Conservation (phyloP, 345 rosid genomes). For the Lagerstroemia speciosa region DNA sequence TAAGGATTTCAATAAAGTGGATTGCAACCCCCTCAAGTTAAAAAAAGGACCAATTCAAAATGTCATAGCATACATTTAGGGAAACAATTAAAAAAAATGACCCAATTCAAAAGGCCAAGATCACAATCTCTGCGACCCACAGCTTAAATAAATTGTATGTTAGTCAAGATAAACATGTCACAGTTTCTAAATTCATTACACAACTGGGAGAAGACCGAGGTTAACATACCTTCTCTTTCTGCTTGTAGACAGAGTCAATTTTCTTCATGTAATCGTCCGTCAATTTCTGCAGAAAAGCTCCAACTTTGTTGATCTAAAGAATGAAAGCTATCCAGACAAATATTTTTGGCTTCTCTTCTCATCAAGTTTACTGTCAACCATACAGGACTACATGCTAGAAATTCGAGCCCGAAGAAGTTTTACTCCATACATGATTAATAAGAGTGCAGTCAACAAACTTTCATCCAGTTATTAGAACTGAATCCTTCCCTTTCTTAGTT, state of each 20-base stretch:
- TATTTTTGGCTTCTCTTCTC: neutral
- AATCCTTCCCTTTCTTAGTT: neutral
- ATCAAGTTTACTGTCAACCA: neutral
- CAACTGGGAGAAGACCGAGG: neutral
- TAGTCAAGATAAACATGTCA: neutral
- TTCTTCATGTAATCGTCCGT: slow-evolving; percentile 86
- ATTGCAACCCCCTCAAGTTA: neutral
- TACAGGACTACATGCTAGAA: neutral
- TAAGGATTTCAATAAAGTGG: neutral
- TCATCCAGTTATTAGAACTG: neutral
- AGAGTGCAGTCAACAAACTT: neutral
- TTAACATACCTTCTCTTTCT: slow-evolving; percentile 76
- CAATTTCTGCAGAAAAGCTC: slow-evolving; percentile 54
- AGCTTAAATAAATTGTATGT: neutral
- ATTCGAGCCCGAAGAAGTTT: neutral
- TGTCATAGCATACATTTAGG: no score
- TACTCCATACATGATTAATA: neutral
- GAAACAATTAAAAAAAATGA: neutral
- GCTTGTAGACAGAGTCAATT: slow-evolving; percentile 63
- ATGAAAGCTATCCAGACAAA: neutral
- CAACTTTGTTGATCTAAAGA: neutral
- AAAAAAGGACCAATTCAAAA: no score
- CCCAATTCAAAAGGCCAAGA: neutral
- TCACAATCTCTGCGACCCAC: neutral
- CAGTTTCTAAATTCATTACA: neutral